Conservation (phyloP, 768 basidiomycete species). For the Pulveroboletus ravenelii region DNA sequence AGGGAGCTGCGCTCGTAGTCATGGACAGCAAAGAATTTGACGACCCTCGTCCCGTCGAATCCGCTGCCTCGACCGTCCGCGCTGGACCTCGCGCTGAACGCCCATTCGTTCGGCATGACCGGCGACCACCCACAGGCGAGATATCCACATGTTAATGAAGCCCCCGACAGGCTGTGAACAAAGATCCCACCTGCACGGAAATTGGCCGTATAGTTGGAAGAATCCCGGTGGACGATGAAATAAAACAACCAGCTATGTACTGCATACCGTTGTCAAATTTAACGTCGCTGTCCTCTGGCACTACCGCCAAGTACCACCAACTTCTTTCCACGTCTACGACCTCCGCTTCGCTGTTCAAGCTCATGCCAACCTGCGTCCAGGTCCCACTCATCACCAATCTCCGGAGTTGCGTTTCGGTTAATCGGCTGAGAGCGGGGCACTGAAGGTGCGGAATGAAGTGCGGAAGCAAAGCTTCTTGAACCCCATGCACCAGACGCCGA, state of each 20-base stretch:
- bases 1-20: neutral
- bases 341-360: constrained; percentile 52
- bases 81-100: neutral
- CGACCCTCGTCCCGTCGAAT: too few relatives aligned
- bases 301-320: constrained; percentile 72
- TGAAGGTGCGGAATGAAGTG: constrained; percentile 48
- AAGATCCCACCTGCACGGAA: too few relatives aligned
- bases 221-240: neutral
- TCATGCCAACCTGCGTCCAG: constrained; percentile 80
- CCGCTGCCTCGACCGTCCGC: neutral
- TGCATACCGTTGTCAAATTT: constrained; percentile 3
- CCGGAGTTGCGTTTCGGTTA: constrained; percentile 25
- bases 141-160: too few relatives aligned
- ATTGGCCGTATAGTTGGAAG: too few relatives aligned
- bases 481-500: constrained; percentile 65
- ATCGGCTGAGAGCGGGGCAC: constrained; percentile 45
- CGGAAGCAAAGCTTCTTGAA: constrained; percentile 75
- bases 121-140: too few relatives aligned
- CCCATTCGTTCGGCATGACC: neutral
- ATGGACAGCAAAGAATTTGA: neutral
- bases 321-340: constrained; percentile 58
- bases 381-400: constrained; percentile 64
- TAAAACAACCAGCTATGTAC: neutral
- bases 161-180: too few relatives aligned
- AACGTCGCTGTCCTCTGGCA: constrained; percentile 47